A percentile compares a stretch with the other conserved stretches of the same genome.
Conservation (phyloP, 1,284 basidiomycete genomes). For the Apiotrichum siamense region DNA sequence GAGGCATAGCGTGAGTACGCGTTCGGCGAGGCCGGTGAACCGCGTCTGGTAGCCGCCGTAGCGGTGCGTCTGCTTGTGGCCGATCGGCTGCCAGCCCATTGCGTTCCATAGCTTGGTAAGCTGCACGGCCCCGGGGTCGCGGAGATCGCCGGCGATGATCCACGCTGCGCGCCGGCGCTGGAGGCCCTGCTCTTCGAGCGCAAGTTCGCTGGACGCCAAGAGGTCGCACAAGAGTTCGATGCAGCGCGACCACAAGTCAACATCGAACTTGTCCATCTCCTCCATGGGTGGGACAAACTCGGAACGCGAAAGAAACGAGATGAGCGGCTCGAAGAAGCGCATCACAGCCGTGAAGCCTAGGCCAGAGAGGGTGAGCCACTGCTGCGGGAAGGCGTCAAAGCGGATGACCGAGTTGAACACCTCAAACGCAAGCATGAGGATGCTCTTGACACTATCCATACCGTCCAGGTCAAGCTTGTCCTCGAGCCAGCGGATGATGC, state of each 20-base stretch:
- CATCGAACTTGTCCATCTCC: slow-evolving; percentile 64
- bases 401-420: slow-evolving; percentile 75
- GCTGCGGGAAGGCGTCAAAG: slow-evolving; percentile 81
- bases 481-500: slow-evolving; percentile 73
- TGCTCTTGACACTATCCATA: slow-evolving; percentile 62
- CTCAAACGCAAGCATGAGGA: slow-evolving; percentile 73
- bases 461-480: slow-evolving; percentile 79
- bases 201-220: slow-evolving; percentile 80
- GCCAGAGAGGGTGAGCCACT: slow-evolving; percentile 90
- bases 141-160: slow-evolving; percentile 89
- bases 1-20: slow-evolving; percentile 84
- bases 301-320: slow-evolving; percentile 62
- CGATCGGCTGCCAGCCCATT: slow-evolving; percentile 60
- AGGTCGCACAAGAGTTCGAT: slow-evolving; percentile 78
- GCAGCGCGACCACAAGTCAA: slow-evolving; percentile 71
- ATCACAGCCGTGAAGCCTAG: slow-evolving; percentile 81
- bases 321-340: slow-evolving; percentile 78
- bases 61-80: slow-evolving; percentile 4
- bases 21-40: slow-evolving; percentile 78
- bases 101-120: slow-evolving; percentile 80
- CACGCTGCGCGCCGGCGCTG: slow-evolving; percentile 91
- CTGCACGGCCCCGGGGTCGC: slow-evolving; percentile 85
- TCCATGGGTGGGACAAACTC: slow-evolving; percentile 72
- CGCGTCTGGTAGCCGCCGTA: slow-evolving; percentile 62
- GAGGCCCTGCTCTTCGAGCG: slow-evolving; percentile 67